phyloP scores from a whole-genome alignment of 2,329 filamentous ascomycete species.

The Furcasterigmium sp. region DNA sequence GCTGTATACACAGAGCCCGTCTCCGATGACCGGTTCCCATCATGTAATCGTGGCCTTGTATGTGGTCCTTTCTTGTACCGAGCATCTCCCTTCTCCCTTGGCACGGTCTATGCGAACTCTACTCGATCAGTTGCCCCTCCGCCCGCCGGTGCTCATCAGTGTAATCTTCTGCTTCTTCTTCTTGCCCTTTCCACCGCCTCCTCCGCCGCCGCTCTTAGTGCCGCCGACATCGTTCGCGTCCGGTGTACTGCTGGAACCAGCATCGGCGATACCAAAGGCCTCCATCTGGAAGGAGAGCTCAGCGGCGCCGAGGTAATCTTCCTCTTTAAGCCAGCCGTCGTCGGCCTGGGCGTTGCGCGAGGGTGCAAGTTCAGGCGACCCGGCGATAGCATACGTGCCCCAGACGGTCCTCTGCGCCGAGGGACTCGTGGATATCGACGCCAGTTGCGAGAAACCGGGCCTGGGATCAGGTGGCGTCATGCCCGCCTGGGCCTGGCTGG shows the following conservation, averaged over 20 bases:
- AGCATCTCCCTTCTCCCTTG: neutral
- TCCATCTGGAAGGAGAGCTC: conserved; percentile 58
- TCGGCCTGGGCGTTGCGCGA: conserved; percentile 31
- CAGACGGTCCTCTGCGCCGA: conserved; percentile 76
- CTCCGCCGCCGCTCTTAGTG: conserved; percentile 12
- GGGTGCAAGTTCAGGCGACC: conserved; percentile 48
- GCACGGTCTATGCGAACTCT: neutral
- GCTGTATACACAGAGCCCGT: too few species aligned
- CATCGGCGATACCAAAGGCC: conserved; percentile 35
- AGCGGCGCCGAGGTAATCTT: conserved; percentile 61
- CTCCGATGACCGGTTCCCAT: too few species aligned
- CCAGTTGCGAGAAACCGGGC: conserved; percentile 61
- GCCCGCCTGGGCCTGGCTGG: conserved; percentile 34
- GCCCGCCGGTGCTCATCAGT: conserved; percentile 63
- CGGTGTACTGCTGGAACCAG: conserved; percentile 9
- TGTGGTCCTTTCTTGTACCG: too few species aligned
- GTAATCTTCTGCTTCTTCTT: conserved; percentile 73
- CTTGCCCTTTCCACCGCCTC: conserved; percentile 37
- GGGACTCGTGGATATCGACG: conserved; percentile 77
- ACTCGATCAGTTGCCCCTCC: conserved; percentile 31
- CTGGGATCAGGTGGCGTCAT: conserved; percentile 52
- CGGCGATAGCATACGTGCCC: conserved; percentile 72
- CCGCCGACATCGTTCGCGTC: conserved; percentile 1
- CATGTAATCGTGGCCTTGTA: too few species aligned
- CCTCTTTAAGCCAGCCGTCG: conserved; percentile 83